Conservation (phyloP, 495 filamentous ascomycete species). For the Aspergillus sparsus region DNA sequence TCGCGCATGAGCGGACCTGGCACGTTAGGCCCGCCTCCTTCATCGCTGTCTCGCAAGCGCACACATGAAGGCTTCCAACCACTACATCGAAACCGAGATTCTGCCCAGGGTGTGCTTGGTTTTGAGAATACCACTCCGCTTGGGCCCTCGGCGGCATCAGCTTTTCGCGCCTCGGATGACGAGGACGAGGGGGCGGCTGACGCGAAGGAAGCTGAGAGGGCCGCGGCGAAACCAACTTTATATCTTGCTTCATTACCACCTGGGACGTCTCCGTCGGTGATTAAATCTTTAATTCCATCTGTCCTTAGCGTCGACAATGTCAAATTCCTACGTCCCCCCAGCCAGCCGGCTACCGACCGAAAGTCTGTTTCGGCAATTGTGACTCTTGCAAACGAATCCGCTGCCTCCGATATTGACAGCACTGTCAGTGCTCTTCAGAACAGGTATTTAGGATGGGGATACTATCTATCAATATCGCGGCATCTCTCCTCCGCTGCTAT, state of each 20-base stretch:
- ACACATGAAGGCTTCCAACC: slow-evolving; percentile 49
- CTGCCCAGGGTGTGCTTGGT: slow-evolving; percentile 50
- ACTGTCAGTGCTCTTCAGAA: slow-evolving; percentile 78
- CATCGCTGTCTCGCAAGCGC: slow-evolving; percentile 53
- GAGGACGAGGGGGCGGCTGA: slow-evolving; percentile 51
- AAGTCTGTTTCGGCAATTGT: slow-evolving; percentile 82
- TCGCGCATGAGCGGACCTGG: slow-evolving; percentile 71
- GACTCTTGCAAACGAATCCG: slow-evolving; percentile 80
- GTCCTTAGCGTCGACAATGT: slow-evolving; percentile 75
- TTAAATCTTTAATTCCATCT: slow-evolving; percentile 71
- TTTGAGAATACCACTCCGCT: slow-evolving; percentile 54
- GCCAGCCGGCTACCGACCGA: slow-evolving; percentile 63
- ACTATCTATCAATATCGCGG: slow-evolving; percentile 76
- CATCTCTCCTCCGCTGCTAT: slow-evolving; percentile 84
- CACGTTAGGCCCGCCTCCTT: slow-evolving; percentile 66
- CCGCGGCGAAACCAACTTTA: slow-evolving; percentile 84
- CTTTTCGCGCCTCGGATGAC: slow-evolving; percentile 53
- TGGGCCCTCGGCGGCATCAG: slow-evolving; percentile 42
- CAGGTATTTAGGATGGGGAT: slow-evolving; percentile 83
- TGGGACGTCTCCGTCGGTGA: slow-evolving; percentile 67
- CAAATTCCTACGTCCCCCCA: slow-evolving; percentile 65
- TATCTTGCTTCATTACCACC: slow-evolving; percentile 64
- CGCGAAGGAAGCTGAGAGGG: slow-evolving; percentile 64
- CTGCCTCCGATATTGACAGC: slow-evolving; percentile 80
- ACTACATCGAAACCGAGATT: slow-evolving; percentile 40